phyloP scores from a whole-genome alignment of 169 alveolate species.

The Besnoitia besnoiti region DNA sequence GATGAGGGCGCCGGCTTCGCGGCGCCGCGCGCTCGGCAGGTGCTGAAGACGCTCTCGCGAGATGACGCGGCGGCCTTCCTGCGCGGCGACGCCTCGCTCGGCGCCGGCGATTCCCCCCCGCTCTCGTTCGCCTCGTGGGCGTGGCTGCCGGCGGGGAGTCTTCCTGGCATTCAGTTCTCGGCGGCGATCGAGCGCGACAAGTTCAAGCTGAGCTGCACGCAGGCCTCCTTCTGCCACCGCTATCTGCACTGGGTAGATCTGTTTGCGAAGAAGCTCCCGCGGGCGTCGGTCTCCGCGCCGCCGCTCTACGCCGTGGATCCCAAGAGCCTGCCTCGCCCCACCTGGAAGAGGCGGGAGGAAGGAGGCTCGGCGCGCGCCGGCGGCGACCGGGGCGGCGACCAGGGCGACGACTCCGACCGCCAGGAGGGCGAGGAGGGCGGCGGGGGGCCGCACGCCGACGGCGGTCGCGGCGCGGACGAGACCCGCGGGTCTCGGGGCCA shows the following conservation, averaged over 20 bases:
- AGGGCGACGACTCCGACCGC: background rate
- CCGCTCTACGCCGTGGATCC: conserved; percentile 13
- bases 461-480: background rate
- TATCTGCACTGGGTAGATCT: background rate
- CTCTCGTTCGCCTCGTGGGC: background rate
- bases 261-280: background rate
- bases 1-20: no score
- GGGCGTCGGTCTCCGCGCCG: background rate
- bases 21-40: no score
- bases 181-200: background rate
- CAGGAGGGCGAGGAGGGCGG: background rate
- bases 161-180: background rate
- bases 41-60: no score
- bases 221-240: background rate
- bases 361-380: background rate
- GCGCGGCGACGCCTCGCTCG: no score
- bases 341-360: no score
- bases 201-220: background rate
- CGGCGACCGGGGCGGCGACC: background rate
- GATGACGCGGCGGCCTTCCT: no score
- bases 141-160: background rate
- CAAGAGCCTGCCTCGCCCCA: background rate
- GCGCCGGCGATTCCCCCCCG: no score
- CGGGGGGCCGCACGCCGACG: background rate
- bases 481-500: background rate